Conservation (phyloP, 148 eudicot genomes). For the Amaranthus palmeri region DNA sequence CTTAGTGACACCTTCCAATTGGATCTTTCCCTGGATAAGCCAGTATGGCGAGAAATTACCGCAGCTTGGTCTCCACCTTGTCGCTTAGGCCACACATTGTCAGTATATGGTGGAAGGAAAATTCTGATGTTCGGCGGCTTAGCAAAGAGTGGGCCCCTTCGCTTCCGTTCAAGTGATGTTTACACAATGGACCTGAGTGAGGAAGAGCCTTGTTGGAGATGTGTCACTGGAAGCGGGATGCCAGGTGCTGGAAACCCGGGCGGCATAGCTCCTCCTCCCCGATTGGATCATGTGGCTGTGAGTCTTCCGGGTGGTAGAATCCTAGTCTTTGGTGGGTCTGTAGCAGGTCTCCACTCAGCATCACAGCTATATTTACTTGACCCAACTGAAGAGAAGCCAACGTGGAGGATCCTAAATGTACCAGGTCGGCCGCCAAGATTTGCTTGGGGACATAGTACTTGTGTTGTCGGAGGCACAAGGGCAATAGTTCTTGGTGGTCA, state of each 20-base stretch:
- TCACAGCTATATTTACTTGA: conserved; percentile 69
- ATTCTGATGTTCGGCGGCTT: conserved; percentile 81
- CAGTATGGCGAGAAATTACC: conserved; percentile 71
- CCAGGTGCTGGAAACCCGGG: conserved; percentile 52
- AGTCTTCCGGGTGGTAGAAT: conserved; percentile 85
- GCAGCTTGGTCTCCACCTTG: conserved; percentile 68
- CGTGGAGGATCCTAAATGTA: conserved; percentile 70
- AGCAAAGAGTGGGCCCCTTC: conserved; percentile 64
- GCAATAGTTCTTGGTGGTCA: conserved; percentile 79
- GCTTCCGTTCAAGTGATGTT: conserved; percentile 65
- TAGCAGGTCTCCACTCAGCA: conserved; percentile 74
- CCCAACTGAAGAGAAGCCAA: conserved; percentile 70
- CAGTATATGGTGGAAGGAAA: conserved; percentile 63
- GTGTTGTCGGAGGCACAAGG: conserved; percentile 81
- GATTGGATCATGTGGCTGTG: conserved; percentile 80
- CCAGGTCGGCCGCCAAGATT: conserved; percentile 75
- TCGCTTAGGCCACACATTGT: conserved; percentile 70
- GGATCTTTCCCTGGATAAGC: conserved; percentile 59
- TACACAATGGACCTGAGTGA: conserved; percentile 56
- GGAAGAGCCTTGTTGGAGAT: conserved; percentile 61
- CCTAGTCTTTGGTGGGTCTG: conserved; percentile 73
- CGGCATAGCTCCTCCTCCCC: conserved; percentile 63
- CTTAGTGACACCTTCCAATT: conserved; percentile 63
- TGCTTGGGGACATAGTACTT: conserved; percentile 87
- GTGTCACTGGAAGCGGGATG: conserved; percentile 45